A percentile compares a stretch with the other conserved stretches of the same genome.
Evolutionary conservation across 192 early-diverging fungal species (phyloP).

Genomic region (Coemansia guatemalensis): DNA sequence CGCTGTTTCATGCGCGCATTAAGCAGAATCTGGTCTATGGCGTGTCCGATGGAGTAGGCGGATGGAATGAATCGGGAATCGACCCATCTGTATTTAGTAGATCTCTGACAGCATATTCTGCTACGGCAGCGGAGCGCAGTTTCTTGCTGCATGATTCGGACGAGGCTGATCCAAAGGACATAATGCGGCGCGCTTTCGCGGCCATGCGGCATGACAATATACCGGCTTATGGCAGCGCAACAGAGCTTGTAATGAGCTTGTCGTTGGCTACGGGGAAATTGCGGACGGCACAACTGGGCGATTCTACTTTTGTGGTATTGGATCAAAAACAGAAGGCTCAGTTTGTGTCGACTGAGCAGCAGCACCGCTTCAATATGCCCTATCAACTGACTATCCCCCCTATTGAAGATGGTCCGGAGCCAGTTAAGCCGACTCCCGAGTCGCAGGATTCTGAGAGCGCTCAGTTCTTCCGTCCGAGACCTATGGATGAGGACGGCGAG

Average conservation of each 20-base stretch:
- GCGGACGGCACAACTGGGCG: conserved; percentile 47
- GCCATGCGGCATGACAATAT: conserved; percentile 38
- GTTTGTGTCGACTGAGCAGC: conserved; percentile 47
- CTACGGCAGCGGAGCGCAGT: conserved; percentile 16
- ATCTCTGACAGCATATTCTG: conserved; percentile 44
- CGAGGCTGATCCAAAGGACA: conserved; percentile 43
- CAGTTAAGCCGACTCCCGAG: background rate
- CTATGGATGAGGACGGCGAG: conserved; percentile 1
- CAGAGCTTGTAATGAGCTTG: conserved; percentile 36
- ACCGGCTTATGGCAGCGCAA: conserved; percentile 45
- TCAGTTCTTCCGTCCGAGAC: conserved; percentile 43
- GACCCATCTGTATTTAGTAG: conserved; percentile 53
- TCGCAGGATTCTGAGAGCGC: conserved; percentile 18
- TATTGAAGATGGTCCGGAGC: conserved; percentile 4
- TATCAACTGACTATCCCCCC: conserved; percentile 52
- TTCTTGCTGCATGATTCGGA: conserved; percentile 53
- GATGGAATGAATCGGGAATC: conserved; percentile 52
- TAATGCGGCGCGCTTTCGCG: conserved; percentile 46
- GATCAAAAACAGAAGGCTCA: conserved; percentile 22
- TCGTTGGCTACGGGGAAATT: conserved; percentile 31
- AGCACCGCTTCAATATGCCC: conserved; percentile 54
- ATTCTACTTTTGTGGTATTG: conserved; percentile 45
- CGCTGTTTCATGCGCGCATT: conserved; percentile 41
- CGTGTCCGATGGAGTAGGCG: conserved; percentile 53
- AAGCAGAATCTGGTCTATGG: conserved; percentile 49